These are phyloP conservation scores for Aspergillus intermedius DNA, from an alignment of 2,329 filamentous ascomycete species.

Conservation along the genomic window DNA sequence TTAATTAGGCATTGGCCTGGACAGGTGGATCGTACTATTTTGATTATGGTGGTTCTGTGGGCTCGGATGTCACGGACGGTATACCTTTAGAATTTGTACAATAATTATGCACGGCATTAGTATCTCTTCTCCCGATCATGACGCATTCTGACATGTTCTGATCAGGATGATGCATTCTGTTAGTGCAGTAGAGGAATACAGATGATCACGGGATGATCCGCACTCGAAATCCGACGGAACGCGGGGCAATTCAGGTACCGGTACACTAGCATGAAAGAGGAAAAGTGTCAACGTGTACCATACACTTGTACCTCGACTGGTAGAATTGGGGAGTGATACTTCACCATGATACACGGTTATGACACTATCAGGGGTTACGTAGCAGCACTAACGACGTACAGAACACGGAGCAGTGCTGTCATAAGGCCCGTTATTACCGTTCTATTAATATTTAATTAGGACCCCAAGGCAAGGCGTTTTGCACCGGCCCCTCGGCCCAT, in stretches of 20 bases:
- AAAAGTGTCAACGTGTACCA: slow-evolving; percentile 10
- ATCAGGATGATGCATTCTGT: too few relatives aligned
- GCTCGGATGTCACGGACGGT: too few relatives aligned
- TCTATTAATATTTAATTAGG: slow-evolving; percentile 3
- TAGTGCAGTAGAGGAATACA: not conserved
- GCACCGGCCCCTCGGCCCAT: slow-evolving; percentile 1
- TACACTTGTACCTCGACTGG: not conserved
- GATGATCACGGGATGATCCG: slow-evolving; percentile 1
- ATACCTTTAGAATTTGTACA: too few relatives aligned
- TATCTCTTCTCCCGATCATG: too few relatives aligned
- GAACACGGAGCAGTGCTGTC: not conserved
- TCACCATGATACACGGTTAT: not conserved
- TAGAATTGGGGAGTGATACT: not conserved
- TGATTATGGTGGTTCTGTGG: too few relatives aligned
- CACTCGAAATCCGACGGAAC: slow-evolving; percentile 9
- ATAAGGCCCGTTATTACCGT: not conserved
- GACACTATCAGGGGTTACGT: too few relatives aligned
- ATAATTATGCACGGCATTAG: too few relatives aligned
- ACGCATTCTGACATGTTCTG: too few relatives aligned
- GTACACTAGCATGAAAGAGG: slow-evolving; percentile 16
- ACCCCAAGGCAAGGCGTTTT: slow-evolving; percentile 4
- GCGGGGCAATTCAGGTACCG: slow-evolving; percentile 11
- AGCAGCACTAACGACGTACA: not conserved
- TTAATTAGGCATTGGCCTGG: too few relatives aligned
- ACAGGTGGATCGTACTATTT: too few relatives aligned